A percentile compares a stretch with the other conserved stretches of the same genome.
Conservation (phyloP, 306 rosid species). For the Comarum palustre region DNA sequence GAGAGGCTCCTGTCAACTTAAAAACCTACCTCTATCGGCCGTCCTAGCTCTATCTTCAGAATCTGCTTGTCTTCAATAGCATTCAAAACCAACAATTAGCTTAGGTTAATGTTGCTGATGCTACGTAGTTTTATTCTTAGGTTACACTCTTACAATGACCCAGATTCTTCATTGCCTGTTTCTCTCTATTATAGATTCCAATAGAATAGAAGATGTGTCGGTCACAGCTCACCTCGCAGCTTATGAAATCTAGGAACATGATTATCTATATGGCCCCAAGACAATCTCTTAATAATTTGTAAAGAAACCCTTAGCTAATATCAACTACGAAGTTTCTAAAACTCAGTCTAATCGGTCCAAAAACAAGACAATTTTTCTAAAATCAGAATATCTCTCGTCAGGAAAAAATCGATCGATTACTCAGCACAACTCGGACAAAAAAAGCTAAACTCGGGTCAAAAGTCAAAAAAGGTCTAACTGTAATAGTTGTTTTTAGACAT, state of each 20-base stretch:
- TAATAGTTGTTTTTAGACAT: too few relatives aligned
- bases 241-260: neutral
- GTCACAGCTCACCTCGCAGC: neutral
- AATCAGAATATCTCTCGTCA: too few relatives aligned
- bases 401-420: too few relatives aligned
- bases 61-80: neutral
- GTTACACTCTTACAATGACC: neutral
- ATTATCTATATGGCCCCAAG: neutral
- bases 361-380: too few relatives aligned
- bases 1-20: conserved; percentile 14
- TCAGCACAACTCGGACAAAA: too few relatives aligned
- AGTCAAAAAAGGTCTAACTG: too few relatives aligned
- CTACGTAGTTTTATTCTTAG: neutral
- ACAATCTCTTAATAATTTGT: neutral
- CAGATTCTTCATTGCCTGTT: conserved; percentile 8
- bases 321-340: too few relatives aligned
- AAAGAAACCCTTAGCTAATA: neutral
- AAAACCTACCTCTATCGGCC: conserved; percentile 2
- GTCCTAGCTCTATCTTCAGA: conserved; percentile 21
- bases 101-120: neutral
- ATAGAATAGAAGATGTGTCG: neutral
- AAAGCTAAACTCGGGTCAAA: too few relatives aligned
- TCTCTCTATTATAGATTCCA: neutral
- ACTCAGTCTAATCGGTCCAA: too few relatives aligned
- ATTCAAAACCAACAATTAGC: neutral